Conservation (phyloP, 164 flowering plant species). For the Akebia trifoliata region DNA sequence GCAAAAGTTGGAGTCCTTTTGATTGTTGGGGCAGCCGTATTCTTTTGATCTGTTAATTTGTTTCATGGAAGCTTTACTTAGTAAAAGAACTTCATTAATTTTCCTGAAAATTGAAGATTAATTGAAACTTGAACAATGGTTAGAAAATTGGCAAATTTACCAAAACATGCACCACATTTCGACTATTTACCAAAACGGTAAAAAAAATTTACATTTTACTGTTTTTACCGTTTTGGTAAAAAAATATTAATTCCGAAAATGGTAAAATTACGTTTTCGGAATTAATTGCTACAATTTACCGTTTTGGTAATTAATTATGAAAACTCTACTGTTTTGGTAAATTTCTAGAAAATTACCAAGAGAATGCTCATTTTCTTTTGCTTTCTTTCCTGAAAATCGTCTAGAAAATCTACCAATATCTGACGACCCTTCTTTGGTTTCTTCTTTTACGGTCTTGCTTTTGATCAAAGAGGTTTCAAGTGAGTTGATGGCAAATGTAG, state of each 20-base stretch:
- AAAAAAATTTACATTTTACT: no score
- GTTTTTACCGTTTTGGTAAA: no score
- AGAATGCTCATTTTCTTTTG: background rate
- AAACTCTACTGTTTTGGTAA: no score
- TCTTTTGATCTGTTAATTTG: no score
- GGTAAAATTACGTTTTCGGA: no score
- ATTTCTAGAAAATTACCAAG: constrained; percentile 5
- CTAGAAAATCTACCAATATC: background rate
- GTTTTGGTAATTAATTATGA: no score
- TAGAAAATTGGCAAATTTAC: no score
- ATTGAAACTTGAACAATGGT: background rate
- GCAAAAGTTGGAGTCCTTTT: constrained; percentile 7
- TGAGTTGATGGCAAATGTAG: constrained; percentile 40
- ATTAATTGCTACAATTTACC: no score
- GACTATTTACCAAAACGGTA: no score
- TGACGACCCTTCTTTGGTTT: background rate
- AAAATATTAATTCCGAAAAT: no score
- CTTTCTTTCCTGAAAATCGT: background rate
- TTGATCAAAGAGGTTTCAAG: constrained; percentile 12
- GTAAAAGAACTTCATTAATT: background rate
- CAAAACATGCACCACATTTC: no score
- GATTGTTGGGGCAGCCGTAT: constrained; percentile 4
- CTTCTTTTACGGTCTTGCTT: constrained; percentile 8
- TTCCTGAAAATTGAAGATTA: background rate
- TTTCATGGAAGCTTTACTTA: constrained; percentile 23